These are phyloP conservation scores for Leishmania martiniquensis DNA, from an alignment of 208 protist genomes.

Conservation along the genomic window DNA sequence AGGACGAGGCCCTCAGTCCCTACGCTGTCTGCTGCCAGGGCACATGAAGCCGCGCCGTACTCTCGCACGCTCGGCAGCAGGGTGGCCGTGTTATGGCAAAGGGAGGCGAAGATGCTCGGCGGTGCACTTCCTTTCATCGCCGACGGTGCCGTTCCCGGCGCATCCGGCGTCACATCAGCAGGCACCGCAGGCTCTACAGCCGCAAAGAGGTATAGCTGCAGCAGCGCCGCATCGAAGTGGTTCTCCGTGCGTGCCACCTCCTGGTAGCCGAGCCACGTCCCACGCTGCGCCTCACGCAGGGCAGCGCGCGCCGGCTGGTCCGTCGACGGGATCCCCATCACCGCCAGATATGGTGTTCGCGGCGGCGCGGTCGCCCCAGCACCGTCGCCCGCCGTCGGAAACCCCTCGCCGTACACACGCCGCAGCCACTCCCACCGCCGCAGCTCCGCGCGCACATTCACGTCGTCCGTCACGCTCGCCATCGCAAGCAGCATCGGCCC, in stretches of 20 bases:
- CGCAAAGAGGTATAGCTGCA: slow-evolving; percentile 31
- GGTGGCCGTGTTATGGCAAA: background rate
- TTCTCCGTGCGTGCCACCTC: slow-evolving; percentile 38
- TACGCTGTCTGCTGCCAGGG: background rate
- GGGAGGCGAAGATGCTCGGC: background rate
- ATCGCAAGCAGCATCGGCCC: slow-evolving; percentile 35
- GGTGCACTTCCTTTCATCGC: background rate
- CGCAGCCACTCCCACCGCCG: slow-evolving; percentile 18
- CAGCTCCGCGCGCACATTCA: slow-evolving; percentile 5
- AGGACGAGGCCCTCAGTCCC: background rate
- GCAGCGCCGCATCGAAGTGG: slow-evolving; percentile 30
- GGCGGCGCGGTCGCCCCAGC: background rate
- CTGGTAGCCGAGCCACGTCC: slow-evolving; percentile 41
- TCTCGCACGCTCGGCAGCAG: slow-evolving; percentile 18
- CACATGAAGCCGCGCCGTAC: slow-evolving; percentile 10
- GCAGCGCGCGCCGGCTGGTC: slow-evolving; percentile 29
- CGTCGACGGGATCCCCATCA: slow-evolving; percentile 51
- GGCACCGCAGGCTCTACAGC: slow-evolving; percentile 21
- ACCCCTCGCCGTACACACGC: background rate
- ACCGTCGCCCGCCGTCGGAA: background rate
- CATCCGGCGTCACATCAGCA: too few relatives aligned
- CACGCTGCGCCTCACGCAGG: slow-evolving; percentile 40
- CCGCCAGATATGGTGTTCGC: too few relatives aligned
- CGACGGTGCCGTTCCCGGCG: too few relatives aligned
- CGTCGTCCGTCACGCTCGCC: slow-evolving; percentile 30